Percentiles rank a stretch among this genome's conserved stretches.
phyloP scores from a whole-genome alignment of 1,284 basidiomycete species.

The Marasmius sp. region DNA sequence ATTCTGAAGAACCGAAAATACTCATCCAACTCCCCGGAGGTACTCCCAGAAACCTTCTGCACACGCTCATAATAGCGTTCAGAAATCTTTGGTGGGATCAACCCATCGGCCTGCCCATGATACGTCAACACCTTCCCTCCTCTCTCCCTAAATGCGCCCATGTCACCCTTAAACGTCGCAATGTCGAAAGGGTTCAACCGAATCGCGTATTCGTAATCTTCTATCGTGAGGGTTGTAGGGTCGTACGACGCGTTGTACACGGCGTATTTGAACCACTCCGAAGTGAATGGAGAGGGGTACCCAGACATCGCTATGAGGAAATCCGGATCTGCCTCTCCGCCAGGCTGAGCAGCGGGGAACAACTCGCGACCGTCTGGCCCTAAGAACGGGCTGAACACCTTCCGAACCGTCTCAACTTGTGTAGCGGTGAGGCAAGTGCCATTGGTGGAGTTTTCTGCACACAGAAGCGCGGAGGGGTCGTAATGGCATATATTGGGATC shows the following conservation, averaged over 20 bases:
- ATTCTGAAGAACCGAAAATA: conserved; percentile 18
- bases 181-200: conserved; percentile 17
- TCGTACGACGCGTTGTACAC: conserved; percentile 13
- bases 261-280: conserved; percentile 15
- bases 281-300: conserved; percentile 4
- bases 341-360: conserved; percentile 24
- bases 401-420: conserved; percentile 31
- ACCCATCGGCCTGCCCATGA: conserved; percentile 18
- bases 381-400: conserved; percentile 30
- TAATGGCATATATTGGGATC: conserved; percentile 33
- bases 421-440: conserved; percentile 28
- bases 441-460: conserved; percentile 22
- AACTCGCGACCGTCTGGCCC: conserved; percentile 26
- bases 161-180: conserved; percentile 17
- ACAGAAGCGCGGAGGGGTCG: conserved; percentile 28
- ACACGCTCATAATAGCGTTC: conserved; percentile 17
- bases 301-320: conserved; percentile 5
- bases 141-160: conserved; percentile 16
- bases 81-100: conserved; percentile 17
- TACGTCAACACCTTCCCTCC: conserved; percentile 21
- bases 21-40: conserved; percentile 4
- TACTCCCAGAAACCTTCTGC: neutral
- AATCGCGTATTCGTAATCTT: conserved; percentile 1
- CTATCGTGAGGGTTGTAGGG: conserved; percentile 4
- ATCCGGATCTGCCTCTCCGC: conserved; percentile 1